A percentile compares a stretch with the other conserved stretches of the same genome.
Evolutionary conservation across 2,329 filamentous ascomycete genomes (phyloP).

Genomic region (Verticillium albo-atrum): DNA sequence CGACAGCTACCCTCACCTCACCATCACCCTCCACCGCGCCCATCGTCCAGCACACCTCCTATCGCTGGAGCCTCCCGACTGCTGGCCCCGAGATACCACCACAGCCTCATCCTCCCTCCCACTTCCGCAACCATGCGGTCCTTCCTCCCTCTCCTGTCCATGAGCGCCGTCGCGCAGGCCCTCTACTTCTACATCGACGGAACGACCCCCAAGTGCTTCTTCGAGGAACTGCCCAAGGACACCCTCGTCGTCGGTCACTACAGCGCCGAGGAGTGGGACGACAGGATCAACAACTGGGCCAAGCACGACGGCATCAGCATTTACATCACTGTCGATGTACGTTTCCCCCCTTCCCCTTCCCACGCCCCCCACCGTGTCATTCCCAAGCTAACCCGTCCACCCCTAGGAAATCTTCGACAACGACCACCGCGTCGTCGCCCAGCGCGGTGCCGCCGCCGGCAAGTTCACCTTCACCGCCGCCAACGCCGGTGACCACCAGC

Average conservation of each 20-base stretch:
- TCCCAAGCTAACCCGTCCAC: not conserved
- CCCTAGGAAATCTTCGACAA: constrained; percentile 89
- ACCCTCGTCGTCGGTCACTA: constrained; percentile 94
- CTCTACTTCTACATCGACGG: constrained; percentile 96
- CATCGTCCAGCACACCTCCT: constrained; percentile 3
- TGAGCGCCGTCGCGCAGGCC: constrained; percentile 66
- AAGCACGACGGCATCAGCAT: constrained; percentile 74
- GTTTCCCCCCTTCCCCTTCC: constrained; percentile 17
- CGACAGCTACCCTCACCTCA: constrained; percentile 8
- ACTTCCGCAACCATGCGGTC: constrained; percentile 45
- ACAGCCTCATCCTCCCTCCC: not conserved
- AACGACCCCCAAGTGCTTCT: constrained; percentile 87
- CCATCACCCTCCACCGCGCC: constrained; percentile 6
- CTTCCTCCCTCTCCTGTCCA: constrained; percentile 61
- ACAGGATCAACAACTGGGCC: constrained; percentile 61
- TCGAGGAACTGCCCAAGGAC: constrained; percentile 95
- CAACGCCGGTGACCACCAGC: constrained; percentile 89
- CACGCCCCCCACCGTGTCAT: not conserved
- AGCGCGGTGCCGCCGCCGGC: constrained; percentile 70
- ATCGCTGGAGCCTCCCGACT: not conserved
- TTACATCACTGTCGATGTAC: constrained; percentile 83
- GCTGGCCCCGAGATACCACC: not conserved
- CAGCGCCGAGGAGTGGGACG: constrained; percentile 78
- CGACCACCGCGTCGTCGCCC: constrained; percentile 90
- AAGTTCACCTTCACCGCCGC: constrained; percentile 95